phyloP scores from a whole-genome alignment of 2,329 filamentous ascomycete genomes.

The Pseudogymnoascus sp. region DNA sequence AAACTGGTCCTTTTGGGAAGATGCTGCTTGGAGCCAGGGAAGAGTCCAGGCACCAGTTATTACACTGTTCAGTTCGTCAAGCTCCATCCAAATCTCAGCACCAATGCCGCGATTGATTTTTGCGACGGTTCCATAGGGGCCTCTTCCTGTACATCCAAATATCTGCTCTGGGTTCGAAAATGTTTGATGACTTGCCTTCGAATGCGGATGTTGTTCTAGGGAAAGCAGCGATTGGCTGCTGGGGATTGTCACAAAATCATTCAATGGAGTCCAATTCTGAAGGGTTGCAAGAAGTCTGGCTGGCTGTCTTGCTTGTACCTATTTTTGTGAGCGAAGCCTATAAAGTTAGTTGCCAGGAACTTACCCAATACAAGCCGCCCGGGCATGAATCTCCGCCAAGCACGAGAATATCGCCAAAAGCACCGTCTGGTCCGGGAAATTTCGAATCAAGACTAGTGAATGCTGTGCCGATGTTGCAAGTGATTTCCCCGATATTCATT shows the following conservation, averaged over 20 bases:
- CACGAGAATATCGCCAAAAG: slow-evolving; percentile 66
- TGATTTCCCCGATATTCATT: slow-evolving; percentile 54
- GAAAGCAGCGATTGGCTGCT: slow-evolving; percentile 15
- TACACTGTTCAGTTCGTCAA: slow-evolving; percentile 38
- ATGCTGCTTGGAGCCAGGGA: slow-evolving; percentile 9
- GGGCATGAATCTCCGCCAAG: slow-evolving; percentile 70
- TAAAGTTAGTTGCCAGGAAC: slow-evolving; percentile 11
- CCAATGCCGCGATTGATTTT: slow-evolving; percentile 64
- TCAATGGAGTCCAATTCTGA: slow-evolving; percentile 47
- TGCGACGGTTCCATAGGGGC: slow-evolving; percentile 51
- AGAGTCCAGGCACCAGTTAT: slow-evolving; percentile 48
- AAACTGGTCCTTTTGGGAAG: background rate
- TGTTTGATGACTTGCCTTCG: slow-evolving; percentile 18
- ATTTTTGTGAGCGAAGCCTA: slow-evolving; percentile 2
- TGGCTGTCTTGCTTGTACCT: slow-evolving; percentile 47
- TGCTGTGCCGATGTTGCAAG: slow-evolving; percentile 68
- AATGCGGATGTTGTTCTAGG: slow-evolving; percentile 29
- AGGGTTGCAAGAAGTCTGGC: slow-evolving; percentile 50
- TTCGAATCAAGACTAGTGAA: slow-evolving; percentile 55
- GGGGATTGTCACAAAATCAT: slow-evolving; percentile 36
- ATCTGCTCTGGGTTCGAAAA: slow-evolving; percentile 42
- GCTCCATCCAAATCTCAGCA: slow-evolving; percentile 53
- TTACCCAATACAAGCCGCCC: slow-evolving; percentile 56
- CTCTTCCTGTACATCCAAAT: slow-evolving; percentile 59
- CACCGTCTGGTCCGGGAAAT: slow-evolving; percentile 26